Conservation (phyloP, 2,329 filamentous ascomycete species). For the Ophioceras dolichostomum region DNA sequence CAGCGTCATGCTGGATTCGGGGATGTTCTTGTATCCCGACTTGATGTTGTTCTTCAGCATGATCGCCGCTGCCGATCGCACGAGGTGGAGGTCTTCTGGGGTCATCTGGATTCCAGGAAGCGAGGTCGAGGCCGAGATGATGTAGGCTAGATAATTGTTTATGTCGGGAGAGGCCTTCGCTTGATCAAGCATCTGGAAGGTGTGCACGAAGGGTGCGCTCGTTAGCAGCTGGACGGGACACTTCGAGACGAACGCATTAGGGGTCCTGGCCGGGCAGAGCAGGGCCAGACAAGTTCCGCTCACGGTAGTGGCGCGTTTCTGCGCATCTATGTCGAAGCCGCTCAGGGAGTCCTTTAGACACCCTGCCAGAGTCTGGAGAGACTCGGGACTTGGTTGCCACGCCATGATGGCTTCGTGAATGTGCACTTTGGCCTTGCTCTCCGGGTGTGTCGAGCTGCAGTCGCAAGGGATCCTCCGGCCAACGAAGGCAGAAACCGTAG, state of each 20-base stretch:
- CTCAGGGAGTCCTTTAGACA: conserved; percentile 89
- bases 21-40: conserved; percentile 61
- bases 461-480: too few relatives aligned
- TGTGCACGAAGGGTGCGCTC: neutral
- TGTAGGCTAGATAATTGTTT: conserved; percentile 91
- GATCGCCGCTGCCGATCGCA: conserved; percentile 78
- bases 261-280: conserved; percentile 2
- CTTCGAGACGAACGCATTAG: conserved; percentile 5
- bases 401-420: conserved; percentile 44
- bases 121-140: conserved; percentile 62
- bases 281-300: conserved; percentile 23
- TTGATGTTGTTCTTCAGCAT: conserved; percentile 94
- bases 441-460: too few relatives aligned
- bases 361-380: conserved; percentile 75
- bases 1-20: conserved; percentile 59
- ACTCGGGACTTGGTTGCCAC: conserved; percentile 86
- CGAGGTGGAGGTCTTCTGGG: conserved; percentile 53
- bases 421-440: too few relatives aligned
- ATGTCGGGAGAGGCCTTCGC: conserved; percentile 83
- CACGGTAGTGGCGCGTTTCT: conserved; percentile 84
- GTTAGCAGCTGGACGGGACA: neutral
- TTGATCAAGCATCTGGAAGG: conserved; percentile 73
- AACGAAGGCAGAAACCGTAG: too few relatives aligned
- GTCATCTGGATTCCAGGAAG: conserved; percentile 49
- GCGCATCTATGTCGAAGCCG: conserved; percentile 63